A percentile compares a stretch with the other conserved stretches of the same genome.
Evolutionary conservation across 139 green algal species (phyloP).

Genomic region (Haematococcus lacustris): DNA sequence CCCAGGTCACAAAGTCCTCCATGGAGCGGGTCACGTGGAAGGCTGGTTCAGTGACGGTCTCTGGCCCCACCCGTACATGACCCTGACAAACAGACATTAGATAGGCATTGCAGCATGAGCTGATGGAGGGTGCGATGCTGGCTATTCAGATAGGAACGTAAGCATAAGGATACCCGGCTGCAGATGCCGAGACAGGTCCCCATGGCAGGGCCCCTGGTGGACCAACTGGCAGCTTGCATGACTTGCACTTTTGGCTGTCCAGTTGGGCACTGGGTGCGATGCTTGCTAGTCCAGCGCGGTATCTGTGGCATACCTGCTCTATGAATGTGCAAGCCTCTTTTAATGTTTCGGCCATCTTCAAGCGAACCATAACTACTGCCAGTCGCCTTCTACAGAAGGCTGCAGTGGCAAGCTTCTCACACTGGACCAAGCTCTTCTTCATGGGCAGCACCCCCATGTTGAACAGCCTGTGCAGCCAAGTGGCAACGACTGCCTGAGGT

Average conservation of each 20-base stretch:
- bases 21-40: conserved; percentile 84
- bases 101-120: background rate
- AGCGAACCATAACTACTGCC: conserved; percentile 86
- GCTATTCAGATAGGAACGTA: too few species aligned
- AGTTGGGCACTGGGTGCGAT: too few species aligned
- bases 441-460: conserved; percentile 85
- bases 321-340: conserved; percentile 89
- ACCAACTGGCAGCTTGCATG: too few species aligned
- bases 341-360: conserved; percentile 90
- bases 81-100: conserved; percentile 41
- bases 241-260: too few species aligned
- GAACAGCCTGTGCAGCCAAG: conserved; percentile 59
- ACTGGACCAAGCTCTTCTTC: conserved; percentile 90
- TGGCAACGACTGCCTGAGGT: too few species aligned
- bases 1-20: conserved; percentile 98
- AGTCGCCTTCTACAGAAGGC: conserved; percentile 89
- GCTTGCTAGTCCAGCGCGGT: too few species aligned
- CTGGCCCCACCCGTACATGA: conserved; percentile 90
- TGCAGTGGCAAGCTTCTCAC: conserved; percentile 83
- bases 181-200: too few species aligned
- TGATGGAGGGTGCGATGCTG: background rate
- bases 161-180: too few species aligned
- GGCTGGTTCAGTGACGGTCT: conserved; percentile 85
- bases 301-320: conserved; percentile 79
- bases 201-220: too few species aligned